A percentile compares a stretch with the other conserved stretches of the same genome.
phyloP scores from a whole-genome alignment of 2,329 filamentous ascomycete species.

The Thielaviopsis populi region DNA sequence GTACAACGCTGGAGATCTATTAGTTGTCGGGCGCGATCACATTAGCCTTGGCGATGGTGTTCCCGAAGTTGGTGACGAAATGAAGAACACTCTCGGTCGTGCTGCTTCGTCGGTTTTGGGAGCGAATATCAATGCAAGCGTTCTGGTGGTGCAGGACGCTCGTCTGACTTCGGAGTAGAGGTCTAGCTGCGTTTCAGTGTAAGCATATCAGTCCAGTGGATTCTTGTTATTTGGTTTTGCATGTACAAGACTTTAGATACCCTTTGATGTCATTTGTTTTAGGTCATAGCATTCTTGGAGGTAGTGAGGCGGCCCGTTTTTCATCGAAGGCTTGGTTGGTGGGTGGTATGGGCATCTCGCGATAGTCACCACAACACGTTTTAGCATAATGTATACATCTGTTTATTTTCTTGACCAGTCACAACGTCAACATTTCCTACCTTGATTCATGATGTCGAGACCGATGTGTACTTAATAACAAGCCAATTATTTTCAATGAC shows the following conservation, averaged over 20 bases:
- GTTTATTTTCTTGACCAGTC: too few relatives aligned
- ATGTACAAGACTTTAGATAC: background rate
- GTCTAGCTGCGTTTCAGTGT: background rate
- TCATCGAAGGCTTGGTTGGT: background rate
- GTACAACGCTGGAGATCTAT: constrained; percentile 14
- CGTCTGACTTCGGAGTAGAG: background rate
- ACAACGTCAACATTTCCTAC: too few relatives aligned
- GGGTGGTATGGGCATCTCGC: background rate
- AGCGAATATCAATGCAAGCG: constrained; percentile 8
- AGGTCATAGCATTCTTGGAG: background rate
- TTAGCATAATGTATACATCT: too few relatives aligned
- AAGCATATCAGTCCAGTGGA: background rate
- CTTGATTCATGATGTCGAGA: too few relatives aligned
- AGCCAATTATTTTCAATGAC: too few relatives aligned
- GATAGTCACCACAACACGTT: background rate
- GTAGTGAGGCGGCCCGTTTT: background rate
- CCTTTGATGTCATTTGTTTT: background rate
- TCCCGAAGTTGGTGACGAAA: constrained; percentile 11
- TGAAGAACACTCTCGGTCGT: constrained; percentile 13
- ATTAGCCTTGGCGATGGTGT: constrained; percentile 6
- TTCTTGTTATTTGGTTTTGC: background rate
- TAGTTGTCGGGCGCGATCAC: constrained; percentile 13
- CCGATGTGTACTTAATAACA: too few relatives aligned
- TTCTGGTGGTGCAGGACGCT: constrained; percentile 12
- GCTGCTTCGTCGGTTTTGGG: constrained; percentile 8